phyloP scores from a whole-genome alignment of 345 rosid species.

The Pistacia vera region DNA sequence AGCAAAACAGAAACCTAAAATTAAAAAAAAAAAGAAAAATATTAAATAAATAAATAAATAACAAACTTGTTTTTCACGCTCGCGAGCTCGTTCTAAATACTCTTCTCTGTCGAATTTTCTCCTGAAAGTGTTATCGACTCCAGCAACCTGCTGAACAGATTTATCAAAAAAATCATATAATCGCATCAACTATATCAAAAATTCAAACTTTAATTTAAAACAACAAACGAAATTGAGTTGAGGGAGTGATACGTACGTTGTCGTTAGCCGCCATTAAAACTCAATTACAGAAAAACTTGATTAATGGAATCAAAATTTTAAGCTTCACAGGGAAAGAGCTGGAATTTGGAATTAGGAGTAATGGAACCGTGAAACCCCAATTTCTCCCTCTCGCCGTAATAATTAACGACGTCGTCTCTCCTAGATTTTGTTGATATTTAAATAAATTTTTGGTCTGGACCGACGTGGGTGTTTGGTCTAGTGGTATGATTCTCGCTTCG shows the following conservation, averaged over 20 bases:
- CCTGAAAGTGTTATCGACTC: conserved; percentile 87
- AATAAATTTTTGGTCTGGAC: neutral
- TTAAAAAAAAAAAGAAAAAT: neutral
- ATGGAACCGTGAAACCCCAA: neutral
- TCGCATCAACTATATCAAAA: too few relatives aligned
- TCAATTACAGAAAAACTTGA: neutral
- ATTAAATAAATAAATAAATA: neutral
- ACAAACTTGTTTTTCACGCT: conserved; percentile 78
- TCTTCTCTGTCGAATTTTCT: conserved; percentile 83
- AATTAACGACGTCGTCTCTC: too few relatives aligned
- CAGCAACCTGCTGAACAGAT: conserved; percentile 42
- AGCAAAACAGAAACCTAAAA: conserved; percentile 12
- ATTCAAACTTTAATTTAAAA: too few relatives aligned
- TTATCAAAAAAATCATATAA: neutral
- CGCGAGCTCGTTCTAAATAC: conserved; percentile 81
- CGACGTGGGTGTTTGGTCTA: conserved; percentile 74
- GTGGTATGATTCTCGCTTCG: conserved; percentile 99
- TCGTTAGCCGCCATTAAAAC: conserved; percentile 46
- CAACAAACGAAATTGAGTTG: neutral
- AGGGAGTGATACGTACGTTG: conserved; percentile 36
- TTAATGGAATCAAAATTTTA: neutral
- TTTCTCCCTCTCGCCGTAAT: too few relatives aligned
- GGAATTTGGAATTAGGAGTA: neutral
- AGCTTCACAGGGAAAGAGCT: neutral
- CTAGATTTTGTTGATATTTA: too few relatives aligned